Conservation (phyloP, 2,329 filamentous ascomycete genomes). For the Coleophoma cylindrospora region DNA sequence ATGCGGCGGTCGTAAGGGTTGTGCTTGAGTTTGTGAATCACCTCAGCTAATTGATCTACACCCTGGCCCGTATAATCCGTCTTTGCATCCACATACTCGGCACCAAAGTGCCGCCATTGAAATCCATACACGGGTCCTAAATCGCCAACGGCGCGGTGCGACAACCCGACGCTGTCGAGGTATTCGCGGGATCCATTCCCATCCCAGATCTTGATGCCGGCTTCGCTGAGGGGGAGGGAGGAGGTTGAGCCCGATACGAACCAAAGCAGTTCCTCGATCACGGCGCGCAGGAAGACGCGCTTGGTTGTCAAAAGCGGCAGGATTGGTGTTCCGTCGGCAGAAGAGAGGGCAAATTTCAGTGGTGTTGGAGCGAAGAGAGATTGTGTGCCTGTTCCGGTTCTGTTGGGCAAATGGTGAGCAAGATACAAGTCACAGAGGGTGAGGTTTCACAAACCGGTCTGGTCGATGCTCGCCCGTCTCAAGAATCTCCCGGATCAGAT, state of each 20-base stretch:
- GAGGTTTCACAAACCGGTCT: constrained; percentile 58
- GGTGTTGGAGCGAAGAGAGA: constrained; percentile 84
- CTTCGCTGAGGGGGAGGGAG: constrained; percentile 67
- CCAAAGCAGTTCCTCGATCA: constrained; percentile 92
- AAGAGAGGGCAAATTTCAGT: constrained; percentile 79
- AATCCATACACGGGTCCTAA: constrained; percentile 96
- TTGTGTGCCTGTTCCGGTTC: constrained; percentile 89
- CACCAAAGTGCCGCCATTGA: constrained; percentile 98
- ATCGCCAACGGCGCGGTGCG: constrained; percentile 79
- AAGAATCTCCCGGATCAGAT: constrained; percentile 82
- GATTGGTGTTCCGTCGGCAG: constrained; percentile 51
- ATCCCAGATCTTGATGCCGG: constrained; percentile 96
- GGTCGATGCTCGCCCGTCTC: constrained; percentile 79
- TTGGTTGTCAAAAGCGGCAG: constrained; percentile 96
- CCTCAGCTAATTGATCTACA: constrained; percentile 86
- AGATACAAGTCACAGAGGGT: neutral
- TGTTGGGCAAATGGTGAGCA: constrained; percentile 26
- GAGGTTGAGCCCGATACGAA: constrained; percentile 85
- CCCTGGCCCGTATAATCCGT: constrained; percentile 84
- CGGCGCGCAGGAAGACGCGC: constrained; percentile 86
- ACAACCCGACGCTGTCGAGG: constrained; percentile 79
- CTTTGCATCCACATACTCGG: constrained; percentile 73
- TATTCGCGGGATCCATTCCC: constrained; percentile 90
- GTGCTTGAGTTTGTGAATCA: constrained; percentile 79
- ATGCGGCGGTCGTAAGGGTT: constrained; percentile 88